Base-by-base conservation (phyloP, 768 basidiomycete genomes). In the Termitomyces sp. region DNA sequence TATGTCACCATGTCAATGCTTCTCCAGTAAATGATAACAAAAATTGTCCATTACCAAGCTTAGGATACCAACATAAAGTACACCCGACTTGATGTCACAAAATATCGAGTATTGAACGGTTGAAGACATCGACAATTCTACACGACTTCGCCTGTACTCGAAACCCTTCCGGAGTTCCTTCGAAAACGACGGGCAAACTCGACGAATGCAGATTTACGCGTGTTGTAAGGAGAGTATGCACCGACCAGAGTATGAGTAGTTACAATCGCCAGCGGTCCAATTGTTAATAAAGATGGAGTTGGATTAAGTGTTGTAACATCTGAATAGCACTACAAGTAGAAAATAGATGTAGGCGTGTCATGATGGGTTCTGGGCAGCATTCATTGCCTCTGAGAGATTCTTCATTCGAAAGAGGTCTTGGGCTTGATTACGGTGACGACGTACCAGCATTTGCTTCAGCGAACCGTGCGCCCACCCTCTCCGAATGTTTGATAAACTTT, bases 401-500 rank as follows among this genome's bases (percentile, higher is more conserved):
- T 14, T 20, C n/a, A 25, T 10, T 46, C 50, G 9, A 50, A 40
- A n/a, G n/a, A 56, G 6, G 31, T 25, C 20, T 15, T 49, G 20
- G 31, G 5, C 1, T 9, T 12, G 17, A 50, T n/a, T 11, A 36
- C 11, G 2, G 34, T 43, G 17, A 20, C 38, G 15, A 79, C 91
- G 61, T 65, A 94, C 95, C 95, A 57, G 93, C 93, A 69, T 94
- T 96, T 63, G 90, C 77, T 72, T 96, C 95, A 49, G 94, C 93
- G 71, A 96, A 97, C 50, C 95, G 84, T 34, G 93, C 88, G 5
- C 94, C 94, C 15, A 96, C 90, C 55, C 95, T 83, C 72, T 98
- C 95, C 11, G 94, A 94, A 72, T 97, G 94, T 73, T 97, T 97
- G 70, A 98, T 77, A 80, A 97, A 98, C 76, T 98, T 99, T 81